phyloP scores from a whole-genome alignment of 768 basidiomycete species.

The Boletus pseudopeckii region DNA sequence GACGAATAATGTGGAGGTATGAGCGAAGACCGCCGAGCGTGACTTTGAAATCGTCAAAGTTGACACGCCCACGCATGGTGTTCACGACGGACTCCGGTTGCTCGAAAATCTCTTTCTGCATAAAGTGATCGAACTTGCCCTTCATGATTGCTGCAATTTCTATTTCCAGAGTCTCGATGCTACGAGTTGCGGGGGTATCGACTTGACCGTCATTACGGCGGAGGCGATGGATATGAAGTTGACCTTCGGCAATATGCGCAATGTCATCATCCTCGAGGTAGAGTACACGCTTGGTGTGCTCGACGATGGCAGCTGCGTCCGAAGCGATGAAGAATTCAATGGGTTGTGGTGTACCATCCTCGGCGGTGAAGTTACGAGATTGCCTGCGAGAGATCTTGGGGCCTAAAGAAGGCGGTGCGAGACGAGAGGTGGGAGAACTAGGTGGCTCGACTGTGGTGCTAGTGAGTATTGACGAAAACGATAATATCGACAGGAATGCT shows the following conservation, averaged over 20 bases:
- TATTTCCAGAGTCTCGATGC: constrained; percentile 96
- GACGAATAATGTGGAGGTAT: constrained; percentile 93
- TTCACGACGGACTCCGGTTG: constrained; percentile 99
- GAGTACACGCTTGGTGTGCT: constrained; percentile 98
- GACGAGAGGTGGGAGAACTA: constrained; percentile 55
- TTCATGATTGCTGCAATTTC: constrained; percentile 99
- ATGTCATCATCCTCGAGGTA: constrained; percentile 99
- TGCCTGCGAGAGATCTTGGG: constrained; percentile 90
- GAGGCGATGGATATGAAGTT: constrained; percentile 97
- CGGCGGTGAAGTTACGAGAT: constrained; percentile 96
- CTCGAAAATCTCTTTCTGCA: constrained; percentile 99
- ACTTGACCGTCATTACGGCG: constrained; percentile 76
- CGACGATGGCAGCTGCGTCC: constrained; percentile 92
- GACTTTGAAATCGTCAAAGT: constrained; percentile 89
- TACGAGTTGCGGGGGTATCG: constrained; percentile 67
- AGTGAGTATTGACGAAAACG: constrained; percentile 1
- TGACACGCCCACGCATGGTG: constrained; percentile 99
- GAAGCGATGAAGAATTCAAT: constrained; percentile 99
- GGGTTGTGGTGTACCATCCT: constrained; percentile 96
- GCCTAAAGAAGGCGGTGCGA: constrained; percentile 57
- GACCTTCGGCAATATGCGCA: constrained; percentile 94
- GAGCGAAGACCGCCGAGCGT: constrained; percentile 94
- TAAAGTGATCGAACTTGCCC: constrained; percentile 99
- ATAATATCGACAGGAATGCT: constrained; percentile 14
- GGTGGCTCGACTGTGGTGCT: constrained; percentile 39